Evolutionary conservation across 306 rosid species (phyloP), one percentile per base, ranked within the genome.

Genomic region (Quercus gilva): DNA sequence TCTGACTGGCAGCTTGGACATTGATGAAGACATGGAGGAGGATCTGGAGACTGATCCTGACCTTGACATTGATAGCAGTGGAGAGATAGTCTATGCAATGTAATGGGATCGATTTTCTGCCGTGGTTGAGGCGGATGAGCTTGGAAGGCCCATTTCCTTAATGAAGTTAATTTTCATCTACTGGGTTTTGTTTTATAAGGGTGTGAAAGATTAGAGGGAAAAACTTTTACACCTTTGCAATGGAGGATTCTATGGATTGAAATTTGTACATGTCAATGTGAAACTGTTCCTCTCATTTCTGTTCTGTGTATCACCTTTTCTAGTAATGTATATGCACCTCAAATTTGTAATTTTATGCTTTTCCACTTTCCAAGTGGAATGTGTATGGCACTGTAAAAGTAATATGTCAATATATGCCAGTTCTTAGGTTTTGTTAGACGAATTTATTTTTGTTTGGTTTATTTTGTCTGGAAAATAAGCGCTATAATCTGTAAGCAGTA

Each of bases 21-120:
- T 94, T 2, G 99, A 93, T 18, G 94, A 92, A 5, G 97, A 95
- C 86, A 92, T 91, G 99, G 99, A 91, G 5, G 98, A 92, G 84
- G 97, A 94, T 80, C 79, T 83, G 4, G 99, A 94, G 70, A 69
- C 87, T 1, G 99, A 92, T 79, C 92, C 97, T 3, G 98, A 95
- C 68, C 91, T 95, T 45, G 97, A 95, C 78, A 76, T 89, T 11
- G 97, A 95, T 84, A 95, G 98, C 87, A 95, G 97, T 18, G 98
- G 99, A 73, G 97, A 94, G 76, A 86, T 90, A 65, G 95, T 95
- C 1, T 95, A 91, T 82, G 99, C 99, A 60, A 78, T 95, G 91
- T 92, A 87, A 88, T 29, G 2, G 55, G n/a, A 37, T 55, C 23
- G 2, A n/a, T 19, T 70, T 71, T 6, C 3, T 43, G 79, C 28